Evolutionary conservation across 495 filamentous ascomycete genomes (phyloP), one percentile per base, ranked within the genome.

Genomic region (Thozetella sp.): DNA sequence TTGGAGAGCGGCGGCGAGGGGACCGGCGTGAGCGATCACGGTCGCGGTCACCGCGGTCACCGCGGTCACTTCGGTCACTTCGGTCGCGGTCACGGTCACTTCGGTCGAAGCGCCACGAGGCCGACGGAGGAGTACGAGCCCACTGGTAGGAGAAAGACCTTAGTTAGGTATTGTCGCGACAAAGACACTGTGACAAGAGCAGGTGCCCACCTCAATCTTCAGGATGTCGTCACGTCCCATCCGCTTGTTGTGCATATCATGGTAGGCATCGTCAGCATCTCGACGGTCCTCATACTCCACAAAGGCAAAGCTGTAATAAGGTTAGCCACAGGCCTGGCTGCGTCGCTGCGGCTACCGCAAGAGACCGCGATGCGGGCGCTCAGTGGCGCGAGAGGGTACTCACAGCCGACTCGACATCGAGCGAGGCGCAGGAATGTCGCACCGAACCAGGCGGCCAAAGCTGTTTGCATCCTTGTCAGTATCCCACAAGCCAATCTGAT

Each of bases 201-300:
- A 54, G 55, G 34, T 51, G 22, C 83, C 67, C 79, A 97, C 95
- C 84, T 99, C 95, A 65, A 99, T 98, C 79, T 99, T 99, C 80
- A 99, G 72, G 51, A 97, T 74, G 65, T 99, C 95, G 73, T 99
- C 95, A 55, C 93, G 90, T 46, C 93, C 93, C 66, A 99, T 93
- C 55, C 95, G 92, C 86, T 96, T 97, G 80, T 97, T 97, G 75
- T 99, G 95, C 96, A 99, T 98, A 76, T 99, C 95, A 76, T 98
- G 93, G 72, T 99, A 99, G 27, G 95, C 95, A 83, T 99, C 95
- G 79, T 99, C 95, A 50, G 95, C 93, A 83, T 99, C 95, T 67
- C 95, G 96, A 66, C 95, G 93, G 75, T 93, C 96, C 80, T 99
- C 95, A 75, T 99, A 99, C 77, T 99, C 95, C 54, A 99, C 95